Evolutionary conservation across 306 rosid genomes (phyloP), one percentile per base, ranked within the genome.

Genomic region (Begonia masoniana): DNA sequence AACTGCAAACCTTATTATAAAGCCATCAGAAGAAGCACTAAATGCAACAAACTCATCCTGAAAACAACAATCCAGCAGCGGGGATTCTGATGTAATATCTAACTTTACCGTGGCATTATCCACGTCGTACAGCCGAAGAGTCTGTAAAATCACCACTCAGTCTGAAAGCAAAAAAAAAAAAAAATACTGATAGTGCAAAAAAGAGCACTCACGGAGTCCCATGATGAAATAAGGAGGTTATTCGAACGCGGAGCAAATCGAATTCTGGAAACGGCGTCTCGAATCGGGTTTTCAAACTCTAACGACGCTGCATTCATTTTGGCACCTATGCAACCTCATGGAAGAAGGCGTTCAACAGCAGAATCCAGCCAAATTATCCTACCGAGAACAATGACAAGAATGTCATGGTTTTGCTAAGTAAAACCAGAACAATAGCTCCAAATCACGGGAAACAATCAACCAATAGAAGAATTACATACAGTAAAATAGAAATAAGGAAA

Each of bases 41-140:
- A 82, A 85, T 47, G 87, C 87, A 51, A 69, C 59, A 6, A 60
- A 66, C 51, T 85, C 94, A 19, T 67, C 57, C 48, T 68, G 76
- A 60, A 85, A 85, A 69, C 85, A 89, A 48, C 85, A 85, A 73
- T 83, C 94, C 15, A 89, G 80, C 51, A 82, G 85, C 0, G 95
- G 56, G 39, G 79, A 73, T 68, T 80, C 74, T 9, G 81, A 73
- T 3, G 64, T 67, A 69, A 77, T 74, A 62, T 78, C 82, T 8
- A 74, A 54, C 60, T 83, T 56, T 26, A 82, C 77, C 35, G 50
- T 50, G 0, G 82, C 80, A 41, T 68, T 64, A 41, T 75, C 80
- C 7, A 62, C 81, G 31, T 89, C 91, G 65, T 76, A 89, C 48
- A 89, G 60, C 12, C 91, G 81, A 51, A 89, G 87, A 60, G 10